These are phyloP conservation scores for Hypericum perforatum DNA, from an alignment of 345 rosid genomes.

Conservation along the genomic window DNA sequence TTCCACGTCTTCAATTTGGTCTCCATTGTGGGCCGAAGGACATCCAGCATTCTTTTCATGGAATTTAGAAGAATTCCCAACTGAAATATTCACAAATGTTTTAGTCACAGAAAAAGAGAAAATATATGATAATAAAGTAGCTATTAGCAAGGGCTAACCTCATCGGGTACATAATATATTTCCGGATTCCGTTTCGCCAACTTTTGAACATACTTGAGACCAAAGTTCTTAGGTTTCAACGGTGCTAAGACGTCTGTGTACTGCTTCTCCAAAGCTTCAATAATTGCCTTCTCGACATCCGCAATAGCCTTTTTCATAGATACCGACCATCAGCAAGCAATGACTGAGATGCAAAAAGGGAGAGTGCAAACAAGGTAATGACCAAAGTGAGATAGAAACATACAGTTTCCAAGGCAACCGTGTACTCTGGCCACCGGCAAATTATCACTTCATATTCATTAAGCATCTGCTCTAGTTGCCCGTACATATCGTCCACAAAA, in stretches of 20 bases:
- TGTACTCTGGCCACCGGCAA: constrained; percentile 23
- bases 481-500: neutral
- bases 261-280: constrained; percentile 21
- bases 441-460: constrained; percentile 21
- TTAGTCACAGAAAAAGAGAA: neutral
- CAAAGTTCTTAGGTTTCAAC: constrained; percentile 20
- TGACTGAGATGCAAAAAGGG: too few species aligned
- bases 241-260: constrained; percentile 16
- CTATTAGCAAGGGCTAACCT: constrained; percentile 8
- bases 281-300: constrained; percentile 22
- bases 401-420: constrained; percentile 16
- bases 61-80: constrained; percentile 20
- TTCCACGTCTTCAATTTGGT: constrained; percentile 14
- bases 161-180: constrained; percentile 17
- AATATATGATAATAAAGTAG: neutral
- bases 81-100: constrained; percentile 4
- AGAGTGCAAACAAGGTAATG: too few species aligned
- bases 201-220: constrained; percentile 21
- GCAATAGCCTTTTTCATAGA: constrained; percentile 15
- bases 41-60: constrained; percentile 22
- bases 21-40: constrained; percentile 15
- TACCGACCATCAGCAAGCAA: too few species aligned
- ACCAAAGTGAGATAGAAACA: constrained; percentile 2
- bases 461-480: constrained; percentile 11
- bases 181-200: constrained; percentile 16